Conservation (phyloP, 2,329 filamentous ascomycete genomes). For the Fusarium penzigii region DNA sequence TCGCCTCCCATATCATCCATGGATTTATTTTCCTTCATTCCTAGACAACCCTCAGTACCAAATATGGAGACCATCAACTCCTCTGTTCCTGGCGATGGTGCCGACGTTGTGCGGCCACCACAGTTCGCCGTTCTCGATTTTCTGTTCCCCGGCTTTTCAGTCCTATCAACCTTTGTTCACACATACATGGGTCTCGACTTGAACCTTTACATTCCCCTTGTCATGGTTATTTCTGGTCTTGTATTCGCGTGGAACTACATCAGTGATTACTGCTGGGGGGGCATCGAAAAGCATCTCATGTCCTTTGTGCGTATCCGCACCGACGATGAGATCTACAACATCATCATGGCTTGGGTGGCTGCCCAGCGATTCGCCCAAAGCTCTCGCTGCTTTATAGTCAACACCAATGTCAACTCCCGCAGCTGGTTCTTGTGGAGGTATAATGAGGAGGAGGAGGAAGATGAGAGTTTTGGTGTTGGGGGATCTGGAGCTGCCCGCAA, state of each 20-base stretch:
- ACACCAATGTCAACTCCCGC: constrained; percentile 59
- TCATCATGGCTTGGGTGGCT: constrained; percentile 70
- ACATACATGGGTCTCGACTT: constrained; percentile 63
- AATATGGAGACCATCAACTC: constrained; percentile 29
- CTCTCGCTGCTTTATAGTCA: constrained; percentile 64
- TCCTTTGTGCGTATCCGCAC: constrained; percentile 66
- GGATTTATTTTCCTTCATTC: constrained; percentile 9
- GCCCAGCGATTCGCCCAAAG: constrained; percentile 60
- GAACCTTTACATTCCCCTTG: constrained; percentile 60
- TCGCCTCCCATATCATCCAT: constrained; percentile 2
- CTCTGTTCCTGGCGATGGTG: constrained; percentile 11
- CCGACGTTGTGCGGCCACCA: constrained; percentile 22
- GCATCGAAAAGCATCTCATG: constrained; percentile 58
- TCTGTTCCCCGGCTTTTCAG: constrained; percentile 66
- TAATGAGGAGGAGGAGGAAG: constrained; percentile 48
- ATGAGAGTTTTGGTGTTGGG: constrained; percentile 40
- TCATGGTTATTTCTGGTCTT: constrained; percentile 52
- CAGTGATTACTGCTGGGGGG: constrained; percentile 46
- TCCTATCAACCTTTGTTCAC: constrained; percentile 53
- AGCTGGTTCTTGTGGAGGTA: constrained; percentile 49
- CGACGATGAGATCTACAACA: constrained; percentile 73
- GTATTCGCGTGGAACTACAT: constrained; percentile 56
- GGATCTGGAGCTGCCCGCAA: constrained; percentile 33
- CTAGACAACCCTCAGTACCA: constrained; percentile 6
- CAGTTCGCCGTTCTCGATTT: constrained; percentile 57